phyloP scores from a whole-genome alignment of 108 stramenopile genomes.

The Asterionellopsis glacialis region DNA sequence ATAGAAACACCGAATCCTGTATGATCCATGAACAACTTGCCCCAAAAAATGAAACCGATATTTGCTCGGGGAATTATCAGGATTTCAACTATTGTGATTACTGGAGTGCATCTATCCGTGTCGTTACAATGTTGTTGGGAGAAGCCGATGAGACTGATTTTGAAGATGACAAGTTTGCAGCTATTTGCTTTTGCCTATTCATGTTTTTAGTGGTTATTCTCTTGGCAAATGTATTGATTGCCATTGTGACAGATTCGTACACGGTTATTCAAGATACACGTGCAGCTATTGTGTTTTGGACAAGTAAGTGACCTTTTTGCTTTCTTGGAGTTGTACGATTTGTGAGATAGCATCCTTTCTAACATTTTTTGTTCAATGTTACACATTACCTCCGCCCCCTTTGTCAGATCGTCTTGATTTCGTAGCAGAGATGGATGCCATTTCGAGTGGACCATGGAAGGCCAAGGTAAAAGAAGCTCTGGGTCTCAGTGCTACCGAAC shows the following conservation, averaged over 20 bases:
- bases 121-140: constrained; percentile 54
- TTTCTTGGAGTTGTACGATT: no score
- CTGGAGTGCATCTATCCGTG: constrained; percentile 19
- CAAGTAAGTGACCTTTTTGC: constrained; percentile 7
- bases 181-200: constrained; percentile 32
- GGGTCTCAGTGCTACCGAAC: constrained; percentile 5
- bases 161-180: constrained; percentile 6
- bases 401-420: constrained; percentile 43
- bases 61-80: constrained; percentile 61
- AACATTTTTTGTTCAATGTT: no score
- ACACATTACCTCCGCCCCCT: no score
- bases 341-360: no score
- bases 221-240: constrained; percentile 50
- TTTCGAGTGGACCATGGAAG: constrained; percentile 15
- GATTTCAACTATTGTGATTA: not conserved
- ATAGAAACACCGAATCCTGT: no score
- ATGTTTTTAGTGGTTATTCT: constrained; percentile 50
- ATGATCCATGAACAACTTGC: no score
- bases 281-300: constrained; percentile 56
- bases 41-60: no score
- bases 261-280: constrained; percentile 51
- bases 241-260: constrained; percentile 55
- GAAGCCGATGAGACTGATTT: constrained; percentile 37
- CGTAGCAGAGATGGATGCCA: constrained; percentile 55
- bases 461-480: constrained; percentile 19